A percentile compares a stretch with the other conserved stretches of the same genome.
These are phyloP conservation scores for Zhuliangozyma parablackwelliae DNA, from an alignment of 1,139 yeast species.

Conservation along the genomic window DNA sequence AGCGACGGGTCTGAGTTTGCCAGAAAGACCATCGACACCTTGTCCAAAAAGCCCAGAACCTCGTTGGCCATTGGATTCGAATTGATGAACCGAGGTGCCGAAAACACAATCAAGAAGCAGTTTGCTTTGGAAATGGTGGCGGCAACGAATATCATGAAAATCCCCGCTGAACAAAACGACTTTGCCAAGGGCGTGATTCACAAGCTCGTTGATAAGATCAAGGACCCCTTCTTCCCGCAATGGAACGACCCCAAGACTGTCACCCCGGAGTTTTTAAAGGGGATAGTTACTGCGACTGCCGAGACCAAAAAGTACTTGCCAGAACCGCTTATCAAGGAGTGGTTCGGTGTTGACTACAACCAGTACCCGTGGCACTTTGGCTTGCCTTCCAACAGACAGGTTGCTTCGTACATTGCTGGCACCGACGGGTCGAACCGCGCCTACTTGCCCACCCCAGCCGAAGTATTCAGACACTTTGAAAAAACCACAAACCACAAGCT, in stretches of 20 bases:
- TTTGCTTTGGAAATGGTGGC: conserved; percentile 70
- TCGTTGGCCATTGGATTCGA: conserved; percentile 73
- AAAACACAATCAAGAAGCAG: conserved; percentile 59
- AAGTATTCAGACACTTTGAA: conserved; percentile 60
- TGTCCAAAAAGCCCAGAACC: conserved; percentile 66
- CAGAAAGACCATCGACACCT: conserved; percentile 47
- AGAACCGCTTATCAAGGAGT: conserved; percentile 39
- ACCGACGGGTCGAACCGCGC: conserved; percentile 59
- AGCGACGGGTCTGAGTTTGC: conserved; percentile 66
- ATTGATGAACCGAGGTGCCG: conserved; percentile 59
- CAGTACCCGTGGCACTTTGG: conserved; percentile 77
- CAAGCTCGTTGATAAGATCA: conserved; percentile 62
- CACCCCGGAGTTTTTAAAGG: conserved; percentile 18
- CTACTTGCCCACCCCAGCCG: conserved; percentile 63
- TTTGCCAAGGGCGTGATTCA: conserved; percentile 76
- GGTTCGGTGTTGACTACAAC: conserved; percentile 49
- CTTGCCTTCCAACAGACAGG: conserved; percentile 64
- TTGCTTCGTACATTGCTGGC: conserved; percentile 59
- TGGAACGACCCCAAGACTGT: conserved; percentile 38
- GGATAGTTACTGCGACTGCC: conserved; percentile 19
- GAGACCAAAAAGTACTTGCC: conserved; percentile 27
- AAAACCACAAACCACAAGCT: conserved; percentile 47
- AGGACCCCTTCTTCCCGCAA: conserved; percentile 45
- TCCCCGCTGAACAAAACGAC: conserved; percentile 52
- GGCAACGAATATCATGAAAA: conserved; percentile 70